phyloP scores from a whole-genome alignment of 371 early-diverging fungal species.

The Rhizopus microsporus region DNA sequence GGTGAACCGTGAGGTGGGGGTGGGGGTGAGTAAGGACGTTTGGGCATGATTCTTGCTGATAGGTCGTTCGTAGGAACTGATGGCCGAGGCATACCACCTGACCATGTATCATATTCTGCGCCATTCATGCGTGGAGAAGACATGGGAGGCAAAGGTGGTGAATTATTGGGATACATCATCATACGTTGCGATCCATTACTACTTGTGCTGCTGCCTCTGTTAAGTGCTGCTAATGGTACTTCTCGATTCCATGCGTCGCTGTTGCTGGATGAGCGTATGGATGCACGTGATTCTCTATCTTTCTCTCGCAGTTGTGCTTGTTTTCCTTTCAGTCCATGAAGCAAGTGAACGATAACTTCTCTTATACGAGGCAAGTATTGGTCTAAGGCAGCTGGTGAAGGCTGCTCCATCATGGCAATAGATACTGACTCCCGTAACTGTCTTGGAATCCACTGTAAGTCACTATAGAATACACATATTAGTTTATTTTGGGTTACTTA shows the following conservation, averaged over 20 bases:
- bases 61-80: conserved; percentile 37
- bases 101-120: conserved; percentile 43
- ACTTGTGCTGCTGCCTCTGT: conserved; percentile 21
- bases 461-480: conserved; percentile 30
- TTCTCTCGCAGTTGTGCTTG: conserved; percentile 55
- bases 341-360: conserved; percentile 62
- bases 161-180: conserved; percentile 23
- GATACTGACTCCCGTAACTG: conserved; percentile 58
- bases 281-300: conserved; percentile 26
- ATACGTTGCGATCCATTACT: conserved; percentile 19
- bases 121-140: conserved; percentile 24
- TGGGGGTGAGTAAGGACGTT: conserved; percentile 23
- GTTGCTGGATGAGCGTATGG: conserved; percentile 18
- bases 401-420: conserved; percentile 54
- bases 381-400: conserved; percentile 55
- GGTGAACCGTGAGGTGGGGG: conserved; percentile 11
- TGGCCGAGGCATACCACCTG: conserved; percentile 47
- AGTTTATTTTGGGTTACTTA: neutral
- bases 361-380: conserved; percentile 61
- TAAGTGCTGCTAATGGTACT: conserved; percentile 42
- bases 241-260: conserved; percentile 39
- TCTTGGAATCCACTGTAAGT: conserved; percentile 59
- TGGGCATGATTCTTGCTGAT: conserved; percentile 30
- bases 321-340: conserved; percentile 63
- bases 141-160: conserved; percentile 17